Percentiles rank a stretch among this genome's conserved stretches.
Conservation (phyloP, 1,139 yeast genomes). For the Pichia sorboxylosa region DNA sequence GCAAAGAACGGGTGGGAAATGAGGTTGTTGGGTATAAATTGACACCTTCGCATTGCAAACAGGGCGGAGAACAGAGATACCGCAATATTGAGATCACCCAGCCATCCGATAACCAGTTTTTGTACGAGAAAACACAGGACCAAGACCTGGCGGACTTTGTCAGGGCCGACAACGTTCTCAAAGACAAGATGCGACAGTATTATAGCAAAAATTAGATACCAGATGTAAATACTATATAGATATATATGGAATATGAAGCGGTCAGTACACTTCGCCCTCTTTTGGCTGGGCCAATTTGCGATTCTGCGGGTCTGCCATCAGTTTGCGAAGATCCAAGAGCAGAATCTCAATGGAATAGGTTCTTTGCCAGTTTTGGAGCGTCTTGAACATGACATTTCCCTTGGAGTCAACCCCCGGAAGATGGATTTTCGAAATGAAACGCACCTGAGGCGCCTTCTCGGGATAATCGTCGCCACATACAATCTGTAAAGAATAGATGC, state of each 20-base stretch:
- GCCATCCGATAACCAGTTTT: slow-evolving; percentile 19
- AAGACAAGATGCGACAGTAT: slow-evolving; percentile 19
- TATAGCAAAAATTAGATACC: too few species aligned
- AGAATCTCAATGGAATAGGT: slow-evolving; percentile 85
- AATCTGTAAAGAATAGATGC: slow-evolving; percentile 76
- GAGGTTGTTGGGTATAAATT: slow-evolving; percentile 21
- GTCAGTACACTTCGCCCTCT: slow-evolving; percentile 60
- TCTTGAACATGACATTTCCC: slow-evolving; percentile 66
- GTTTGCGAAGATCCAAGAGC: slow-evolving; percentile 73
- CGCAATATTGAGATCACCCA: slow-evolving; percentile 23
- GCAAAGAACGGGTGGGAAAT: slow-evolving; percentile 16
- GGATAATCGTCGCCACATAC: slow-evolving; percentile 84
- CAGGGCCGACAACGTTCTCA: slow-evolving; percentile 21
- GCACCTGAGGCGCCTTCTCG: slow-evolving; percentile 73
- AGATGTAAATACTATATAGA: too few species aligned
- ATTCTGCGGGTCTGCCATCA: slow-evolving; percentile 76
- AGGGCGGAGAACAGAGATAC: slow-evolving; percentile 8
- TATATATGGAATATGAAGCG: too few species aligned
- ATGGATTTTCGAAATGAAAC: slow-evolving; percentile 72
- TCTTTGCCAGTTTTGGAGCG: slow-evolving; percentile 77
- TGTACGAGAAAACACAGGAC: neutral
- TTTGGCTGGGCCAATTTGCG: slow-evolving; percentile 83
- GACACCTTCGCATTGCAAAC: slow-evolving; percentile 8
- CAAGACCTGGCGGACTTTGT: slow-evolving; percentile 15
- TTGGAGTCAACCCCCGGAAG: slow-evolving; percentile 72